A percentile compares a stretch with the other conserved stretches of the same genome.
These are phyloP conservation scores for Leucosporidium scottii DNA, from an alignment of 768 basidiomycete genomes.

Conservation along the genomic window DNA sequence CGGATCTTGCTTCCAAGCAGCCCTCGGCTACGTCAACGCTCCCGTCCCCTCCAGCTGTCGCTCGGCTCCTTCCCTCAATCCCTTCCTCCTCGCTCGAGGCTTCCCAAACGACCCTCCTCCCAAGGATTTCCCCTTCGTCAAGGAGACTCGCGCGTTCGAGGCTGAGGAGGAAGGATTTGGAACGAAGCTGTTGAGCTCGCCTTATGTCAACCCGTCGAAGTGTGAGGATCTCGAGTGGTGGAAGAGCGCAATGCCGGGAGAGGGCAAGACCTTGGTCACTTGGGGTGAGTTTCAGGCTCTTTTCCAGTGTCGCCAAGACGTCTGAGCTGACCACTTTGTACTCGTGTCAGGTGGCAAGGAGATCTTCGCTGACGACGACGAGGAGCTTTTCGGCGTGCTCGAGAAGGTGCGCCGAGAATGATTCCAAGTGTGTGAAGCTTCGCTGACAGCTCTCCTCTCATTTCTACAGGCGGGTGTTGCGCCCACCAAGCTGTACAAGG, in stretches of 20 bases:
- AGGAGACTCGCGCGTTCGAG: not conserved
- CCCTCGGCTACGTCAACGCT: not conserved
- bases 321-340: too few species aligned
- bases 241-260: conserved; percentile 9
- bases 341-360: conserved; percentile 18
- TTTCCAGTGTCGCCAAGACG: too few species aligned
- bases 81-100: not conserved
- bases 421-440: fast-evolving
- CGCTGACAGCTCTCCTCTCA: not conserved
- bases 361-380: conserved; percentile 22
- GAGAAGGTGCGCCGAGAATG: not conserved
- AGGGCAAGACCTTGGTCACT: conserved; percentile 12
- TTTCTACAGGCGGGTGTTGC: conserved; percentile 6
- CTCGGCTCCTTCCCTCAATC: not conserved
- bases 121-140: too few species aligned
- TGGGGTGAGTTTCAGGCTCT: conserved; percentile 13
- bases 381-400: conserved; percentile 1
- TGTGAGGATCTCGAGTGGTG: conserved; percentile 12
- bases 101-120: not conserved
- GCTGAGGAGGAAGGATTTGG: conserved; percentile 9
- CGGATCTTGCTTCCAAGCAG: conserved; percentile 2
- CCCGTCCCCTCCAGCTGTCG: not conserved
- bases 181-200: conserved; percentile 5
- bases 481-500: not conserved
- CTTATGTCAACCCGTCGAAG: conserved; percentile 22